phyloP scores from a whole-genome alignment of 805 yeast species.

The Schwanniomyces vanrijiae region DNA sequence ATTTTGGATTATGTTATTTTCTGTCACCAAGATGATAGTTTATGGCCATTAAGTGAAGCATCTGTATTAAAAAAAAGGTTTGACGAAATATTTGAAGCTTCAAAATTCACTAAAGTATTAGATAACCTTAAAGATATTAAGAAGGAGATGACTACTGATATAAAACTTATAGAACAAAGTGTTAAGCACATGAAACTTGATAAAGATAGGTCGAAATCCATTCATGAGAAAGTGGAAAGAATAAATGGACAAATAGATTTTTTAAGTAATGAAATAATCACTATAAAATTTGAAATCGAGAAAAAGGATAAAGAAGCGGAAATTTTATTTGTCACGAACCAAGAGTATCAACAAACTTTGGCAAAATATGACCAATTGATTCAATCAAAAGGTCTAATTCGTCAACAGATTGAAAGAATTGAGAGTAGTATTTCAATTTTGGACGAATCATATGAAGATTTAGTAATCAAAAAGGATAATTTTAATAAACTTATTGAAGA shows the following conservation, averaged over 20 bases:
- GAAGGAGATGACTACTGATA: conserved; percentile 75
- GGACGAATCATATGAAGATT: conserved; percentile 36
- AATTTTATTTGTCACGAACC: conserved; percentile 68
- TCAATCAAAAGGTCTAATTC: conserved; percentile 44
- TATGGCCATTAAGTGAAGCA: conserved; percentile 97
- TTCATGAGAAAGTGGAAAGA: conserved; percentile 46
- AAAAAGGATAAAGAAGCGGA: conserved; percentile 59
- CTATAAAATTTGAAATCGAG: conserved; percentile 50
- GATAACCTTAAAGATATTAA: conserved; percentile 74
- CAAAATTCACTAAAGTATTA: conserved; percentile 86
- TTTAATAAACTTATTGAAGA: conserved; percentile 22
- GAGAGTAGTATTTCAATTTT: conserved; percentile 46
- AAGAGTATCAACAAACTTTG: conserved; percentile 73
- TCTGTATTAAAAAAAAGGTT: conserved; percentile 84
- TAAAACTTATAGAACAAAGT: conserved; percentile 72
- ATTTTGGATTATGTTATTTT: conserved; percentile 89
- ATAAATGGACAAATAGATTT: conserved; percentile 44
- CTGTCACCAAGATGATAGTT: conserved; percentile 95
- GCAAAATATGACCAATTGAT: conserved; percentile 60
- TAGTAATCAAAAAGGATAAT: conserved; percentile 27
- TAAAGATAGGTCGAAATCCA: conserved; percentile 65
- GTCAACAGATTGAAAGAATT: conserved; percentile 54
- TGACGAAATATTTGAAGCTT: conserved; percentile 95
- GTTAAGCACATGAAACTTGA: conserved; percentile 77
- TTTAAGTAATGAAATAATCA: conserved; percentile 47